Base-by-base conservation (phyloP, 306 rosid species). In the Acacia crassicarpa region DNA sequence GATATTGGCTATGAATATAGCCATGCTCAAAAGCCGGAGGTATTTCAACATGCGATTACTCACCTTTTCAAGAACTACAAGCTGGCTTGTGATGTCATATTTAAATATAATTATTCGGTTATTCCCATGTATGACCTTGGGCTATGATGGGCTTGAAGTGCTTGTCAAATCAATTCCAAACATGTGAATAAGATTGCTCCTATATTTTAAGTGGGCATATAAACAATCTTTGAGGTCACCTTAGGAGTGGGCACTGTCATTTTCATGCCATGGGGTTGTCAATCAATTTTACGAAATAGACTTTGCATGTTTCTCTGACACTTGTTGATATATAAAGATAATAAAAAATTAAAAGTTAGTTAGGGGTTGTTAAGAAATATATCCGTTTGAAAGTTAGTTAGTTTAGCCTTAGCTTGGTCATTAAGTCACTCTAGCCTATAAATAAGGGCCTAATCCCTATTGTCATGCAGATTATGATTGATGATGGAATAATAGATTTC, bases 1-100 rank as follows among this genome's bases (percentile, higher is more conserved):
- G 97, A 94, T 82, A 85, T 92, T 80, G 98, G 98, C 74, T 92
- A 92, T 82, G 95, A 75, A 86, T 75, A 61, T 87, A 79, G 76
- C 81, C 84, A 83, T 85, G 74, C 84, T 79, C 88, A 69, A 86
- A 80, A 59, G 81, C 89, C 91, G 75, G 72, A 89, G 95, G 98
- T 91, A 87, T 75, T 68, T 71, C 45, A 49, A 65, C 58, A 74
- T 25, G 33, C 80, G 77, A 40, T 78, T 41, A 23, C 74, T 73
- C n/a, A 9, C 66, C 8, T 32, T 82, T 82, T 72, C 72, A 75
- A 69, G 63, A 56, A 48, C n/a, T 71, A 70, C 32, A 17, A 51
- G 80, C 22, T 53, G 63, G 74, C 80, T 59, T 58, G 56, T 19
- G 12, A 20, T 66, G 32, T 78, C 74, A 67, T 27, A 45, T 19